Conservation (phyloP, 2,329 filamentous ascomycete genomes). For the Calycina marina region DNA sequence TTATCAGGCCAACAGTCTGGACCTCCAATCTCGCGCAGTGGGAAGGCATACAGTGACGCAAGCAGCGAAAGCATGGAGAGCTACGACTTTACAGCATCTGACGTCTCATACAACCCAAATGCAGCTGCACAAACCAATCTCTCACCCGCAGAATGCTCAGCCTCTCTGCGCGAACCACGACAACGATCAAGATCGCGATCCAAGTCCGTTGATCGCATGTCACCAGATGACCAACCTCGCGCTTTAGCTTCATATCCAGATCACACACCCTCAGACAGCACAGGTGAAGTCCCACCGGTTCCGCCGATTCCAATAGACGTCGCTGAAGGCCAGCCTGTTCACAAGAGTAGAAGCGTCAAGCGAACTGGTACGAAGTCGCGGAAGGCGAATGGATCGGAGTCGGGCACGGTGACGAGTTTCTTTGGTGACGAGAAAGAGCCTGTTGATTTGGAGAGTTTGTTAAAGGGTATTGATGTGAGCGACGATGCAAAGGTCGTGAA, state of each 20-base stretch:
- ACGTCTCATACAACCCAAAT: slow-evolving; percentile 41
- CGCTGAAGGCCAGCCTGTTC: slow-evolving; percentile 8
- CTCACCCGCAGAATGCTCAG: slow-evolving; percentile 13
- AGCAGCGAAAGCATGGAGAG: slow-evolving; percentile 57
- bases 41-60: slow-evolving; percentile 33
- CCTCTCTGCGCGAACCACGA: slow-evolving; percentile 14
- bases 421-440: slow-evolving; percentile 8
- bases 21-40: slow-evolving; percentile 23
- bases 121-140: slow-evolving; percentile 9
- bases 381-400: slow-evolving; percentile 9
- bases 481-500: slow-evolving; percentile 12
- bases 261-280: slow-evolving; percentile 5
- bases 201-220: slow-evolving; percentile 19
- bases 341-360: slow-evolving; percentile 12
- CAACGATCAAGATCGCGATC: slow-evolving; percentile 16
- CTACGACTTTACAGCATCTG: slow-evolving; percentile 53
- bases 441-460: slow-evolving; percentile 18
- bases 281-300: slow-evolving; percentile 16
- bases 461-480: slow-evolving; percentile 19
- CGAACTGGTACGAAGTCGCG: slow-evolving; percentile 9
- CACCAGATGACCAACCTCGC: slow-evolving; percentile 11
- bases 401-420: slow-evolving; percentile 6
- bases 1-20: slow-evolving; percentile 34
- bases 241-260: slow-evolving; percentile 15
- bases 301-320: slow-evolving; percentile 19